Evolutionary conservation across 2,329 filamentous ascomycete species (phyloP).

Genomic region (Karstenula rhodostoma): DNA sequence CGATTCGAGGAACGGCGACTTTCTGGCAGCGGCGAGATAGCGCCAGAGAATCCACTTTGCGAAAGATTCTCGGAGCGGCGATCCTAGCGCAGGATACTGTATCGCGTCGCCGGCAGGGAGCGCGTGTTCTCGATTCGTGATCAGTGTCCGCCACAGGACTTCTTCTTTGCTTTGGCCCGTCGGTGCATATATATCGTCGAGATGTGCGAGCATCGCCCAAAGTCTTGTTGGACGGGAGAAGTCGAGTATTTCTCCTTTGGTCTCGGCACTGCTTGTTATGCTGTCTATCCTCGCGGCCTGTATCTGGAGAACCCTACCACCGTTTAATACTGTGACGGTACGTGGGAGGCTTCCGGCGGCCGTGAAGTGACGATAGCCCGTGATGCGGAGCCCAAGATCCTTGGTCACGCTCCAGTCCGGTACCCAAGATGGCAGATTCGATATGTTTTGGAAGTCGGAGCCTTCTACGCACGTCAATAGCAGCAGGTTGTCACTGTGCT

Average conservation of each 20-base stretch:
- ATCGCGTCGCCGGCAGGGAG: neutral
- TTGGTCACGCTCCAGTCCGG: constrained; percentile 27
- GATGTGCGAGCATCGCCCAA: constrained; percentile 17
- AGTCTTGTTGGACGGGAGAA: constrained; percentile 15
- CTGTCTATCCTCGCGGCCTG: constrained; percentile 18
- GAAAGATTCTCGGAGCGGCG: constrained; percentile 16
- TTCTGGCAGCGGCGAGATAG: constrained; percentile 13
- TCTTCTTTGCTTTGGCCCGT: constrained; percentile 19
- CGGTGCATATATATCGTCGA: constrained; percentile 11
- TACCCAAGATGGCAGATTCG: constrained; percentile 28
- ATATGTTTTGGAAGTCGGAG: constrained; percentile 21
- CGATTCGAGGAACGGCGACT: neutral
- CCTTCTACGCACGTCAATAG: constrained; percentile 28
- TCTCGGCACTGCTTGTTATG: constrained; percentile 14
- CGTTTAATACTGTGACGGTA: neutral
- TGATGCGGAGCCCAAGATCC: constrained; percentile 20
- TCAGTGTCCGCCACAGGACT: constrained; percentile 23
- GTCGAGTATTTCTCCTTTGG: constrained; percentile 15
- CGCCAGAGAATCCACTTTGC: constrained; percentile 26
- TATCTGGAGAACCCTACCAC: constrained; percentile 9
- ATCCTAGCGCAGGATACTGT: constrained; percentile 2
- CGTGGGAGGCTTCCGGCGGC: constrained; percentile 14
- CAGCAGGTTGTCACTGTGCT: constrained; percentile 21
- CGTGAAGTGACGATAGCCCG: constrained; percentile 23
- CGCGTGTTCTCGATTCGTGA: constrained; percentile 19